Conservation (phyloP, 1,284 basidiomycete genomes). For the Naganishia sp. region DNA sequence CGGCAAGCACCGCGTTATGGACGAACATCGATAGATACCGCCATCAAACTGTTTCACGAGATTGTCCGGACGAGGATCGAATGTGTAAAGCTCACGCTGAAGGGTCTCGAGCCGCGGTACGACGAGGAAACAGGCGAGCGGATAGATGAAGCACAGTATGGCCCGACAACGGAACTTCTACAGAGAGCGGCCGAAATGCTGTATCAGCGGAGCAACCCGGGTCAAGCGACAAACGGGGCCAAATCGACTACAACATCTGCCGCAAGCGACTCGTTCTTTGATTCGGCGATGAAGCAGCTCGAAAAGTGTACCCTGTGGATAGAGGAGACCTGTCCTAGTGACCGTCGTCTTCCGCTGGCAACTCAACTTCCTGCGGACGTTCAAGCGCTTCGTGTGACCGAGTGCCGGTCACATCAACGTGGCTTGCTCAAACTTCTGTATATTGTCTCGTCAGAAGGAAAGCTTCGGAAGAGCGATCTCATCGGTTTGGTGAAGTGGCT, state of each 20-base stretch:
- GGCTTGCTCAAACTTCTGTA: constrained; percentile 24
- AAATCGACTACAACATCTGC: background rate
- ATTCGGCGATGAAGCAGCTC: constrained; percentile 29
- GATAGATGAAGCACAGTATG: background rate
- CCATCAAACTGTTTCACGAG: constrained; percentile 33
- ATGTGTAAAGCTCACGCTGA: constrained; percentile 25
- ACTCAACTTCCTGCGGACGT: constrained; percentile 20
- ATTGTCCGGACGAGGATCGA: constrained; percentile 22
- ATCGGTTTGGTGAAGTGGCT: constrained; percentile 32
- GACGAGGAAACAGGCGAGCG: constrained; percentile 8
- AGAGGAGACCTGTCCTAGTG: constrained; percentile 23
- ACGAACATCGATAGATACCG: constrained; percentile 27
- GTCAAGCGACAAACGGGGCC: background rate
- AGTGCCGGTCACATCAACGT: constrained; percentile 25
- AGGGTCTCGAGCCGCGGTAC: constrained; percentile 10
- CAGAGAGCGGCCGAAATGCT: constrained; percentile 16
- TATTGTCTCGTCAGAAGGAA: constrained; percentile 20
- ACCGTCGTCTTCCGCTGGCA: constrained; percentile 21
- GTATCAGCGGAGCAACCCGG: constrained; percentile 16
- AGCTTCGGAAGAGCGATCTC: constrained; percentile 24
- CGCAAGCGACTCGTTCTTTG: constrained; percentile 20
- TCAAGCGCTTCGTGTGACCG: constrained; percentile 12
- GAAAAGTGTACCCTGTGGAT: constrained; percentile 17
- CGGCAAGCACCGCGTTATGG: constrained; percentile 19
- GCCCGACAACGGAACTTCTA: constrained; percentile 10